These are phyloP conservation scores for Aspergillus brunneoviolaceus DNA, from an alignment of 2,329 filamentous ascomycete genomes.

Conservation along the genomic window DNA sequence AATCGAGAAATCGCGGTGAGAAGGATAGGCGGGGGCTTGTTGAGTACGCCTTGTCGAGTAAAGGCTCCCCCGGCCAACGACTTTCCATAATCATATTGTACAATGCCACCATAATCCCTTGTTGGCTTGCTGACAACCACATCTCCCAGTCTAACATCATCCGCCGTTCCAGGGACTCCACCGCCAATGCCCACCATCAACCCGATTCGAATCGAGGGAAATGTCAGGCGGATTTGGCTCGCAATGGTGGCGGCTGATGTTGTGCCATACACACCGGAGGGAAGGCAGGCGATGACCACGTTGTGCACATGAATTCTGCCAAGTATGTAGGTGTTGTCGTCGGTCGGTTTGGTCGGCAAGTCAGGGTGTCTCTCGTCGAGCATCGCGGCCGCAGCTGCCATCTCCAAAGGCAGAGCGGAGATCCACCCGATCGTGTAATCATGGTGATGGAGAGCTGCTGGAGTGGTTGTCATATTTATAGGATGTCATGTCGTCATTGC, in stretches of 20 bases:
- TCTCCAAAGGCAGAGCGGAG: conserved; percentile 5
- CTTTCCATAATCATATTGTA: conserved; percentile 17
- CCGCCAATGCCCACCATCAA: conserved; percentile 15
- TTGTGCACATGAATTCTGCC: conserved; percentile 9
- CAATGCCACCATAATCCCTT: neutral
- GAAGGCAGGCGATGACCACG: conserved; percentile 10
- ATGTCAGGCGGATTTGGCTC: conserved; percentile 8
- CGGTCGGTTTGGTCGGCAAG: neutral
- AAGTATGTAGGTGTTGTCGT: conserved; percentile 8
- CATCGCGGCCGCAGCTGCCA: conserved; percentile 10
- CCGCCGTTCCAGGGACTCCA: neutral
- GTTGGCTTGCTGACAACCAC: conserved; percentile 11
- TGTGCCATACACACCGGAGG: neutral
- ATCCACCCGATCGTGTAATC: conserved; percentile 14
- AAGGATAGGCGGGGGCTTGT: conserved; percentile 5
- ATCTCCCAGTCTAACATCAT: conserved; percentile 11
- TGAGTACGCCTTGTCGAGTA: conserved; percentile 2
- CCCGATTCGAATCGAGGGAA: conserved; percentile 7
- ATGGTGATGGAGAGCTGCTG: neutral
- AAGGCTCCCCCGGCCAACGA: neutral
- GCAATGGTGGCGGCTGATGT: conserved; percentile 9
- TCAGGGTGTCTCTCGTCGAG: conserved; percentile 6
- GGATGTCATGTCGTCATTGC: neutral
- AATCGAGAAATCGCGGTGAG: neutral
- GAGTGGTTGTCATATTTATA: neutral